Percentiles rank a stretch among this genome's conserved stretches.
These are phyloP conservation scores for Allantophomopsis lycopodina DNA, from an alignment of 2,329 filamentous ascomycete species.

Conservation along the genomic window DNA sequence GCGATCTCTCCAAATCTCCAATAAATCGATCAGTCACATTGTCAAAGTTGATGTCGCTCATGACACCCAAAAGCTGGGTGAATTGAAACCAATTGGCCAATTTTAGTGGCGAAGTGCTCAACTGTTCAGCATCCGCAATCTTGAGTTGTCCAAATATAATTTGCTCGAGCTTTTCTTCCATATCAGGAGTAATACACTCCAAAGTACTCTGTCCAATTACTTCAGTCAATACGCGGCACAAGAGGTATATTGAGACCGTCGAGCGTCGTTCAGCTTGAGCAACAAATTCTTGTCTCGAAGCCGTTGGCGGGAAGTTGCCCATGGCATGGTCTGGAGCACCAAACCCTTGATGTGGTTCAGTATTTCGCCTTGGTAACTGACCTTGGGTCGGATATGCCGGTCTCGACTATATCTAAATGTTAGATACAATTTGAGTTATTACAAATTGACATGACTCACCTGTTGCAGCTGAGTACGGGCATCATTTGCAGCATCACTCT, in stretches of 20 bases:
- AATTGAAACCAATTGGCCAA: slow-evolving; percentile 95
- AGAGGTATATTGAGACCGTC: slow-evolving; percentile 87
- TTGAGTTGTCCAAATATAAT: slow-evolving; percentile 97
- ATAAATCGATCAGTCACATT: slow-evolving; percentile 76
- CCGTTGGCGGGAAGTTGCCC: slow-evolving; percentile 16
- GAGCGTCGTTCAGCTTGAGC: slow-evolving; percentile 77
- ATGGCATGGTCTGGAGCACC: slow-evolving; percentile 8
- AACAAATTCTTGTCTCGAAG: slow-evolving; percentile 52
- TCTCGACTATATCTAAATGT: slow-evolving; percentile 8
- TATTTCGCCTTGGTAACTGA: slow-evolving; percentile 53
- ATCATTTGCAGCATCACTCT: slow-evolving; percentile 75
- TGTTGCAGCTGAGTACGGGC: slow-evolving; percentile 46
- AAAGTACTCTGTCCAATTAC: slow-evolving; percentile 86
- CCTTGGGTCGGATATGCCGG: slow-evolving; percentile 6
- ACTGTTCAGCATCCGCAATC: slow-evolving; percentile 70
- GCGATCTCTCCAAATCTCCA: slow-evolving; percentile 61
- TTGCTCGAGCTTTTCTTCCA: slow-evolving; percentile 85
- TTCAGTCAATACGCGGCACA: slow-evolving; percentile 86
- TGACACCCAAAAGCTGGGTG: slow-evolving; percentile 81
- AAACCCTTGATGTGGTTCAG: slow-evolving; percentile 38
- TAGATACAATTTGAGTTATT: slow-evolving; percentile 7
- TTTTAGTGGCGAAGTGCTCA: slow-evolving; percentile 65
- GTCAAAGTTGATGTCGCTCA: slow-evolving; percentile 85
- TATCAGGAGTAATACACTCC: slow-evolving; percentile 70
- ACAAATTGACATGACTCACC: slow-evolving; percentile 8